A percentile compares a stretch with the other conserved stretches of the same genome.
Evolutionary conservation across 2,329 filamentous ascomycete species (phyloP).

Genomic region (Magnaporthiopsis poae): DNA sequence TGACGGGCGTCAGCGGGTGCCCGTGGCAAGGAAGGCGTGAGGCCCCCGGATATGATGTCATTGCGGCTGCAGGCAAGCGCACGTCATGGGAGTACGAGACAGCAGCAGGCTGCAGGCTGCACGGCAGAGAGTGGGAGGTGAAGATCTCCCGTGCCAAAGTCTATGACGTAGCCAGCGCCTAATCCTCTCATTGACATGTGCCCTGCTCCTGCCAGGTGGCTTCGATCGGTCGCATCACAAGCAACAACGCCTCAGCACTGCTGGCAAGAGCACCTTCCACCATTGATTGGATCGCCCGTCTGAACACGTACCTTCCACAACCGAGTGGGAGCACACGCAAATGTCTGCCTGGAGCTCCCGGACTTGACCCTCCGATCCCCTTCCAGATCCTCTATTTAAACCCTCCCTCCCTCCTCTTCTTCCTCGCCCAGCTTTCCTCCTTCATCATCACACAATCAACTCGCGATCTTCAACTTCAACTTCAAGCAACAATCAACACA

Average conservation of each 20-base stretch:
- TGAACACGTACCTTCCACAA: neutral
- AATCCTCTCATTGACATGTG: slow-evolving; percentile 1
- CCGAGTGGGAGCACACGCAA: neutral
- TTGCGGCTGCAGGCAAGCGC: no score
- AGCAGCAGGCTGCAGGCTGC: no score
- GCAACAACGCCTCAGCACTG: neutral
- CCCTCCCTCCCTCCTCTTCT: slow-evolving; percentile 5
- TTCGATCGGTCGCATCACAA: neutral
- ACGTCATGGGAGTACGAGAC: no score
- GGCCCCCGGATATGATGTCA: no score
- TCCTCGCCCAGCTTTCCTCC: neutral
- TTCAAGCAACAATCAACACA: slow-evolving; percentile 11
- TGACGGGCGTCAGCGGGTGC: no score
- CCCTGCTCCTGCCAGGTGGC: neutral
- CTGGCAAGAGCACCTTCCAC: no score
- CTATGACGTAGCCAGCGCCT: slow-evolving; percentile 4
- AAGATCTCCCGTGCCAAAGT: neutral
- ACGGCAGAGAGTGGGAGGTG: no score
- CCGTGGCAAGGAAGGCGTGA: no score
- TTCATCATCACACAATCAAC: slow-evolving; percentile 12
- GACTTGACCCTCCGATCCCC: no score
- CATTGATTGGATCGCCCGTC: no score
- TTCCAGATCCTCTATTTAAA: slow-evolving; percentile 4
- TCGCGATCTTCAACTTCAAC: slow-evolving; percentile 4
- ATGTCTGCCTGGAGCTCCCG: no score